These are phyloP conservation scores for Plasmodium gaboni DNA, from an alignment of 169 alveolate species.

Conservation along the genomic window DNA sequence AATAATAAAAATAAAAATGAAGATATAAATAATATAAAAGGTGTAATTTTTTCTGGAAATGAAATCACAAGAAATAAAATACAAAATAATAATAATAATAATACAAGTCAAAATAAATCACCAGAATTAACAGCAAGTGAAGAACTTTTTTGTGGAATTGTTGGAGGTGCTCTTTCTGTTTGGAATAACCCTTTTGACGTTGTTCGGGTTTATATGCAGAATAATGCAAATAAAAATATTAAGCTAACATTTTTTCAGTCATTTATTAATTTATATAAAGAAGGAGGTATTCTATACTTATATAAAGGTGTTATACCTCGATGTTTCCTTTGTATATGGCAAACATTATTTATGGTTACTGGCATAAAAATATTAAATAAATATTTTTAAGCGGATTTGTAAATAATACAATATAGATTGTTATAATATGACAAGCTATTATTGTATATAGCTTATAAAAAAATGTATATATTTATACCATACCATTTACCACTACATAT, in stretches of 20 bases:
- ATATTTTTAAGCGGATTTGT: background rate
- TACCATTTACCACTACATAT: too few relatives aligned
- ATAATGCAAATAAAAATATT: constrained; percentile 83
- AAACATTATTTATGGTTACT: constrained; percentile 85
- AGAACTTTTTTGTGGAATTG: constrained; percentile 77
- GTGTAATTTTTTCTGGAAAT: background rate
- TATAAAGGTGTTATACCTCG: constrained; percentile 85
- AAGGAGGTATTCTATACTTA: constrained; percentile 78
- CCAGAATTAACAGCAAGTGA: constrained; percentile 19
- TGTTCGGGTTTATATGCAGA: constrained; percentile 85
- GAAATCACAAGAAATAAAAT: background rate
- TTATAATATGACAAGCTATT: too few relatives aligned
- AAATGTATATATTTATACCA: too few relatives aligned
- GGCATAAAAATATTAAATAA: constrained; percentile 77
- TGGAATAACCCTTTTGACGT: constrained; percentile 90
- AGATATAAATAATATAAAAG: background rate
- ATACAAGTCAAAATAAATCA: background rate
- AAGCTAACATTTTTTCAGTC: constrained; percentile 48
- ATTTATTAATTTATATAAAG: constrained; percentile 46
- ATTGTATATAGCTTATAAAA: too few relatives aligned
- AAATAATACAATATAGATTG: too few relatives aligned
- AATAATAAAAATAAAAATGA: constrained; percentile 1
- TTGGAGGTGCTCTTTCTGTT: constrained; percentile 85
- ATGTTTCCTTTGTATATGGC: constrained; percentile 84
- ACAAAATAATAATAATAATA: background rate